Percentiles rank a stretch among this genome's conserved stretches.
phyloP scores from a whole-genome alignment of 108 stramenopile species.

The Ochromonas danica region DNA sequence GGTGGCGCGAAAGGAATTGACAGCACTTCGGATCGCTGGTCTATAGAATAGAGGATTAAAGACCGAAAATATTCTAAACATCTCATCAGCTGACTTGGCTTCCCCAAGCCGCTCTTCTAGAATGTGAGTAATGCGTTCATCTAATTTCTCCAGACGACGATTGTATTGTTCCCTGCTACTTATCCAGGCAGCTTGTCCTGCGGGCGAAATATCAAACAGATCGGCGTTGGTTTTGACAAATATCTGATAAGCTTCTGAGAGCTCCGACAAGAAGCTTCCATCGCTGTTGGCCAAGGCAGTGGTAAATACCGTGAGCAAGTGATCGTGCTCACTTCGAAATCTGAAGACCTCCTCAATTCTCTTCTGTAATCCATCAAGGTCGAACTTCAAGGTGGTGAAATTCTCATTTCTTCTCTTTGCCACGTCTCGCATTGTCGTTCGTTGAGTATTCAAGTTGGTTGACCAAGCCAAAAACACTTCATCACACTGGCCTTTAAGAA shows the following conservation, averaged over 20 bases:
- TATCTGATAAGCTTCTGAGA: neutral
- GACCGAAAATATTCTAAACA: conserved; percentile 88
- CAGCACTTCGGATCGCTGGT: conserved; percentile 80
- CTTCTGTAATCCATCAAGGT: neutral
- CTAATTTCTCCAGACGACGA: conserved; percentile 46
- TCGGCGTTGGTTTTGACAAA: neutral
- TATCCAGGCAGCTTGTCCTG: neutral
- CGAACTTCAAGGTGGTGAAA: neutral
- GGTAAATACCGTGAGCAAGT: neutral
- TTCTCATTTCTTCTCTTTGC: neutral
- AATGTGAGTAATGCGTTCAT: conserved; percentile 50
- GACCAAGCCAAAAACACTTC: conserved; percentile 11
- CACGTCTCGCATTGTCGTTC: neutral
- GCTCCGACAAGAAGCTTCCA: neutral
- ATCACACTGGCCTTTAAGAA: neutral
- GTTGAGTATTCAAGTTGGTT: neutral
- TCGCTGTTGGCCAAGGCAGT: neutral
- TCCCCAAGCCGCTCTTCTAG: conserved; percentile 44
- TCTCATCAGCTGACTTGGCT: conserved; percentile 86
- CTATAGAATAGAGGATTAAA: conserved; percentile 91
- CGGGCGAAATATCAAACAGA: neutral
- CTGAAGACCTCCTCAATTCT: neutral
- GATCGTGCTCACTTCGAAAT: conserved; percentile 25
- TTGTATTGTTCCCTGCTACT: neutral
- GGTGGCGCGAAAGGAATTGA: conserved; percentile 88